These are phyloP conservation scores for Ophiostoma sp. DNA, from an alignment of 2,329 filamentous ascomycete species.

Conservation along the genomic window DNA sequence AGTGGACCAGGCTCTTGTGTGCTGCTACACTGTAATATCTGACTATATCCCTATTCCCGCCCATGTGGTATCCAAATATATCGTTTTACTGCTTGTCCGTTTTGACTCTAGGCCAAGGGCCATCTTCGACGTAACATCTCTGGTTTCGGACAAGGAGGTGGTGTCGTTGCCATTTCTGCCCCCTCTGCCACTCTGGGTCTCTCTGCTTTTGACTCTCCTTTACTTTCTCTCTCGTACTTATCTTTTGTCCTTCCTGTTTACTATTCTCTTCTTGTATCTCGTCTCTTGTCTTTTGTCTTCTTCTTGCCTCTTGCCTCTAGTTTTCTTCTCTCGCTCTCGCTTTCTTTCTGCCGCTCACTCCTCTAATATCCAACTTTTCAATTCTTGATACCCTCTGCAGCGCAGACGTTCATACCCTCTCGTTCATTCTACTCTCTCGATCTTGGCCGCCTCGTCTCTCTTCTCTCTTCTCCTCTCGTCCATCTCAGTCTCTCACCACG, in stretches of 20 bases:
- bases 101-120: not conserved
- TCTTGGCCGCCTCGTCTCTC: not conserved
- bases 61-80: conserved; percentile 12
- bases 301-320: not conserved
- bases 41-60: not conserved
- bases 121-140: conserved; percentile 21
- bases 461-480: not conserved
- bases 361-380: not conserved
- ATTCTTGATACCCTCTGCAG: conserved; percentile 19
- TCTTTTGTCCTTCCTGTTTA: conserved; percentile 1
- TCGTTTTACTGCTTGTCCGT: not conserved
- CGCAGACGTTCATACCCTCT: conserved; percentile 10
- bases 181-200: not conserved
- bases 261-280: conserved; percentile 11
- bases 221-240: not conserved
- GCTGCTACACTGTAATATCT: not conserved
- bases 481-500: not conserved
- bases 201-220: not conserved
- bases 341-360: not conserved
- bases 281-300: not conserved
- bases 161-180: conserved; percentile 2
- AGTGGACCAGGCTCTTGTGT: not conserved
- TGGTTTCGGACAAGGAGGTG: conserved; percentile 20
- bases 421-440: not conserved
- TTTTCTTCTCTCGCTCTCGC: not conserved